Conservation (phyloP, 2,329 filamentous ascomycete genomes). For the Penicillium sp. region DNA sequence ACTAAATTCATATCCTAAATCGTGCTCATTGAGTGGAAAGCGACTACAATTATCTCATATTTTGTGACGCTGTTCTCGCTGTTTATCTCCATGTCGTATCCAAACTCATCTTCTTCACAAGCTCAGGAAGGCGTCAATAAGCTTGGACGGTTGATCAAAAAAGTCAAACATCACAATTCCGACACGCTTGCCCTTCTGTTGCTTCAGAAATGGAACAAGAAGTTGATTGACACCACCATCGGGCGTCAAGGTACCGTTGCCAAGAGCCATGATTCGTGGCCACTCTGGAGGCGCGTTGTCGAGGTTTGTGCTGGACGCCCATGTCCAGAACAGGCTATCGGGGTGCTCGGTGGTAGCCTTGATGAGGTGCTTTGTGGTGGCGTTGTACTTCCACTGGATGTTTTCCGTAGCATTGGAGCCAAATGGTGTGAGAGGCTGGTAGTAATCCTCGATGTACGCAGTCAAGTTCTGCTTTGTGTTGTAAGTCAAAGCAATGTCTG, state of each 20-base stretch:
- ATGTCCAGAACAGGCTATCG: conserved; percentile 52
- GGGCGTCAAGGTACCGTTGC: conserved; percentile 44
- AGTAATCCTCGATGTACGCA: conserved; percentile 56
- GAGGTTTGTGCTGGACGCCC: conserved; percentile 49
- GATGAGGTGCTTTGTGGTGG: conserved; percentile 43
- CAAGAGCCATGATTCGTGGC: conserved; percentile 52
- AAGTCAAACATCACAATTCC: conserved; percentile 58
- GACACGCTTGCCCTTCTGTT: conserved; percentile 47
- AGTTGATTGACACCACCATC: conserved; percentile 50
- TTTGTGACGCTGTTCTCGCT: too few relatives aligned
- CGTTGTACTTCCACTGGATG: conserved; percentile 51
- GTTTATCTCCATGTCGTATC: not conserved
- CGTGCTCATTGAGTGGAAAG: not conserved
- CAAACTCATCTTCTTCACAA: conserved; percentile 10
- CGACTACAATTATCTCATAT: too few relatives aligned
- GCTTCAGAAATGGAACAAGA: conserved; percentile 41
- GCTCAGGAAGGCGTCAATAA: conserved; percentile 45
- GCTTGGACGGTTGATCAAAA: conserved; percentile 47
- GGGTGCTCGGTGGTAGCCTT: conserved; percentile 39
- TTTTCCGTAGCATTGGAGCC: conserved; percentile 40
- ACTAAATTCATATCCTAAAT: not conserved
- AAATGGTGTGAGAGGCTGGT: conserved; percentile 39
- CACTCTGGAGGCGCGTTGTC: conserved; percentile 43
- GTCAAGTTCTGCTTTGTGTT: conserved; percentile 40
- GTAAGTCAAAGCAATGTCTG: conserved; percentile 47